Conservation (phyloP, 2,329 filamentous ascomycete species). For the Aspergillus sp. region DNA sequence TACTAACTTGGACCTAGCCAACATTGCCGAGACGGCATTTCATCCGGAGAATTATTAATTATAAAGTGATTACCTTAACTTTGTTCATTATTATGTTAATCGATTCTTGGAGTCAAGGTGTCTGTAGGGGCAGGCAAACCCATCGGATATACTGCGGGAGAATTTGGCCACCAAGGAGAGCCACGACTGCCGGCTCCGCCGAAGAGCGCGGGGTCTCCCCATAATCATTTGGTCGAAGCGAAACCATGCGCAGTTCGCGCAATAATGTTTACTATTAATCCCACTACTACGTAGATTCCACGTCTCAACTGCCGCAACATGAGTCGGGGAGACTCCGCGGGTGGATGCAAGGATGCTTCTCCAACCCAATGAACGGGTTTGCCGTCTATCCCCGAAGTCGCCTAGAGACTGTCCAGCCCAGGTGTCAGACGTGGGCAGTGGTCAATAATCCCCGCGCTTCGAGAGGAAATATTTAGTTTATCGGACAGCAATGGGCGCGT, state of each 20-base stretch:
- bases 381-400: not conserved
- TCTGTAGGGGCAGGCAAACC: not conserved
- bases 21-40: too few species aligned
- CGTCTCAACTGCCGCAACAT: not conserved
- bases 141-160: not conserved
- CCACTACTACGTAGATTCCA: not conserved
- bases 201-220: not conserved
- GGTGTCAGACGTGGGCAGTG: not conserved
- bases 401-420: not conserved
- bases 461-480: not conserved
- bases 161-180: not conserved
- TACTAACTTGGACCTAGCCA: too few species aligned
- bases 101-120: not conserved
- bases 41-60: too few species aligned
- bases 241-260: too few species aligned
- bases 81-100: not conserved
- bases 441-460: not conserved
- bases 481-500: not conserved
- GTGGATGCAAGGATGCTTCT: not conserved
- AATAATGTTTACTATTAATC: not conserved
- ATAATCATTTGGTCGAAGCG: too few species aligned
- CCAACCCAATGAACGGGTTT: not conserved
- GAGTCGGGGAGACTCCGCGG: slow-evolving; percentile 1
- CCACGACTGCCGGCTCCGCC: not conserved
- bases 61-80: too few species aligned